phyloP scores from a whole-genome alignment of 139 green algal species.

The Chlorella sp. region DNA sequence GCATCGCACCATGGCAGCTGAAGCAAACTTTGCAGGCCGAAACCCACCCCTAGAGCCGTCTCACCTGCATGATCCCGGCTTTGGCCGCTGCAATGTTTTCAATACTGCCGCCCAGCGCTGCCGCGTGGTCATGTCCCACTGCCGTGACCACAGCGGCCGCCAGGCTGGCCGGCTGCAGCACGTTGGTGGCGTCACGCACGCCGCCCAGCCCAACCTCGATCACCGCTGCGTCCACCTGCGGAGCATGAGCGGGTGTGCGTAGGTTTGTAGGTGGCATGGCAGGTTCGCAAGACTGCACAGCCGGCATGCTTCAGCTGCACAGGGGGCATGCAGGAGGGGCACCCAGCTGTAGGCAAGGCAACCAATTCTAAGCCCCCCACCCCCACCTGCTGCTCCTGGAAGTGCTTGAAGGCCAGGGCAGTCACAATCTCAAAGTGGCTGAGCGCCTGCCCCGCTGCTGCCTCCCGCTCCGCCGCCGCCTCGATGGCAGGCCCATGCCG shows the following conservation, averaged over 20 bases:
- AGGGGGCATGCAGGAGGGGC: too few relatives aligned
- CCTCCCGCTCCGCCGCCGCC: constrained; percentile 29
- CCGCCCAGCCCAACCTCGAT: constrained; percentile 89
- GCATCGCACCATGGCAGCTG: too few relatives aligned
- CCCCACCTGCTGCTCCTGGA: constrained; percentile 61
- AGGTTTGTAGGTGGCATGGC: too few relatives aligned
- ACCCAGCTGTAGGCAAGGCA: too few relatives aligned
- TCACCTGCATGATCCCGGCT: constrained; percentile 76
- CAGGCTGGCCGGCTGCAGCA: constrained; percentile 59
- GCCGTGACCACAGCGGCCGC: constrained; percentile 55
- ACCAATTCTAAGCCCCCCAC: too few relatives aligned
- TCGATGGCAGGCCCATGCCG: not conserved
- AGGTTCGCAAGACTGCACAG: too few relatives aligned
- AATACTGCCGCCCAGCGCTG: constrained; percentile 76
- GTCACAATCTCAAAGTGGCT: constrained; percentile 91
- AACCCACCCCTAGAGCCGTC: too few relatives aligned
- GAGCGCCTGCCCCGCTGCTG: constrained; percentile 38
- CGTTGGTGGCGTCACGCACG: constrained; percentile 86
- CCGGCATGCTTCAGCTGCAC: too few relatives aligned
- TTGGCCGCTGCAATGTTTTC: constrained; percentile 79
- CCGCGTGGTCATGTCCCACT: constrained; percentile 74
- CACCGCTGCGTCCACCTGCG: constrained; percentile 64
- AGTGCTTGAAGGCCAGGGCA: constrained; percentile 79
- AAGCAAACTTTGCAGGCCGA: too few relatives aligned
- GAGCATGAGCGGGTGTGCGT: too few relatives aligned